phyloP scores from a whole-genome alignment of 2,329 filamentous ascomycete genomes.

The Neonectria magnoliae region DNA sequence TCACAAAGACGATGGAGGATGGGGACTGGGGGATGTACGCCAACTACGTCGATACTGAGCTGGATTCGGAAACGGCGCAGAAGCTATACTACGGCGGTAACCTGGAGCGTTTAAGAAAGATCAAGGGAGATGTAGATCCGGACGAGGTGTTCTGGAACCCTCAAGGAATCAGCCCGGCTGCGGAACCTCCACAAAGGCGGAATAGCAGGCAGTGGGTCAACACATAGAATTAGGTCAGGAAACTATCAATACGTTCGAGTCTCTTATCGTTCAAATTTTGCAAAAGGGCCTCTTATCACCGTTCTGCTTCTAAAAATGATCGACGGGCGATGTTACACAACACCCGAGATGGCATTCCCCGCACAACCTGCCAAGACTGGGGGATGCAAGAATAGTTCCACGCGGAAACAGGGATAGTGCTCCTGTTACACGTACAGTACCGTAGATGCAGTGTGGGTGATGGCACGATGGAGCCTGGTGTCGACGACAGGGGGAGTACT shows the following conservation, averaged over 20 bases:
- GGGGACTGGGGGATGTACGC: conserved; percentile 53
- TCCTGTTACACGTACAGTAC: not conserved
- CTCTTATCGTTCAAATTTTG: too few relatives aligned
- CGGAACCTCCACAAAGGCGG: not conserved
- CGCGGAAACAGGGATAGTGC: not conserved
- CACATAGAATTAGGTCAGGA: not conserved
- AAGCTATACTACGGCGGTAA: conserved; percentile 49
- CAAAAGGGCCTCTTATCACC: too few relatives aligned
- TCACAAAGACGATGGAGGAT: conserved; percentile 39
- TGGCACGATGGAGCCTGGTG: not conserved
- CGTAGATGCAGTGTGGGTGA: not conserved
- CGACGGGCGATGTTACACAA: not conserved
- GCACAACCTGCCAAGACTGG: not conserved
- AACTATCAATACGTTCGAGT: too few relatives aligned
- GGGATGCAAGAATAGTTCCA: not conserved
- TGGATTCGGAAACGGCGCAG: conserved; percentile 46
- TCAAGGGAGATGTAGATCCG: conserved; percentile 51
- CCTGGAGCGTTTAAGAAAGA: conserved; percentile 43
- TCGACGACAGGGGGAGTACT: not conserved
- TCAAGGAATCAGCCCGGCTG: conserved; percentile 41
- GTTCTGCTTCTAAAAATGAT: too few relatives aligned
- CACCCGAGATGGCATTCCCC: not conserved
- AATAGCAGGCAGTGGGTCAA: not conserved
- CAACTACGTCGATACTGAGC: conserved; percentile 52
- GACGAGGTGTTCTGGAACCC: conserved; percentile 53